phyloP scores from a whole-genome alignment of 2,329 filamentous ascomycete genomes.

The Aspergillus ochraceoroseus region DNA sequence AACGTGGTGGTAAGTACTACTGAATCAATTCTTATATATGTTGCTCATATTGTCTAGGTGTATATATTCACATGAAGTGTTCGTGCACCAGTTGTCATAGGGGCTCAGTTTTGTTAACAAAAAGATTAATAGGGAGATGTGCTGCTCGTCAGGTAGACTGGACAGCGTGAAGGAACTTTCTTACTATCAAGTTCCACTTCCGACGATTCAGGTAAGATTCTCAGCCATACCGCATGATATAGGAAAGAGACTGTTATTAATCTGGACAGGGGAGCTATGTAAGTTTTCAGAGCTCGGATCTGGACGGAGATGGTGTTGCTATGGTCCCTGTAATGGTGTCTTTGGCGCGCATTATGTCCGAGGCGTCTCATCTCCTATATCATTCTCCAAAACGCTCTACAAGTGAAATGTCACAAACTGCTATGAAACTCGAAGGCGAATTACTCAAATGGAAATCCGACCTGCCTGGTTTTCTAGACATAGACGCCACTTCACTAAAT shows the following conservation, averaged over 20 bases:
- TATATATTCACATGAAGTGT: constrained; percentile 25
- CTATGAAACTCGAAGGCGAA: constrained; percentile 20
- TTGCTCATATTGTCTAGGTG: constrained; percentile 14
- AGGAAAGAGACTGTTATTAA: neutral
- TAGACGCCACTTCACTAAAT: constrained; percentile 23
- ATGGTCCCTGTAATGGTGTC: constrained; percentile 28
- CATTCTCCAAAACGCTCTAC: constrained; percentile 21
- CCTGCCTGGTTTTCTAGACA: constrained; percentile 19
- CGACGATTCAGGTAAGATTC: constrained; percentile 17
- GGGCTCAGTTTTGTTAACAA: neutral
- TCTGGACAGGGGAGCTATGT: constrained; percentile 3
- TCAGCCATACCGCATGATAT: too few relatives aligned
- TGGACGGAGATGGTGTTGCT: constrained; percentile 23
- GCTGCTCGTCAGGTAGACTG: constrained; percentile 28
- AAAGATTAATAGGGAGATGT: constrained; percentile 26
- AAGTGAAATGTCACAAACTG: constrained; percentile 22
- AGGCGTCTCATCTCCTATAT: constrained; percentile 28
- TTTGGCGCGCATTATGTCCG: constrained; percentile 26
- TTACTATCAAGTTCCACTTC: constrained; percentile 25
- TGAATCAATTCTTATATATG: neutral
- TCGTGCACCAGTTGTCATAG: neutral
- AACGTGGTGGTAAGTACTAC: constrained; percentile 25
- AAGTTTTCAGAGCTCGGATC: constrained; percentile 15
- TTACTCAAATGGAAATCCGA: constrained; percentile 23
- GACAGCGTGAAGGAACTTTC: constrained; percentile 28